These are phyloP conservation scores for Puccinia hordei DNA, from an alignment of 1,284 basidiomycete species.

Conservation along the genomic window DNA sequence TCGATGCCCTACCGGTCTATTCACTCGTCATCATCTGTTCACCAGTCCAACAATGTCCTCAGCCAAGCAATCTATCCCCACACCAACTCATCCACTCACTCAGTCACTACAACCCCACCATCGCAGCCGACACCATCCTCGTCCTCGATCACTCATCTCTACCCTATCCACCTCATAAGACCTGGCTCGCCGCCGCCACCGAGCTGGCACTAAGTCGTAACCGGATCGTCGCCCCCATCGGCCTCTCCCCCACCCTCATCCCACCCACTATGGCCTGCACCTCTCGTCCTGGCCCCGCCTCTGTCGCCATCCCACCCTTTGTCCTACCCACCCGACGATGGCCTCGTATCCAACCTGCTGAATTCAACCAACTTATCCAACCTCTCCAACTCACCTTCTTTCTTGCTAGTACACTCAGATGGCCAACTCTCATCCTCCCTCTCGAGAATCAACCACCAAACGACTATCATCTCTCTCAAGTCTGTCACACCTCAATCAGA, in stretches of 20 bases:
- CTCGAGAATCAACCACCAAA: not conserved
- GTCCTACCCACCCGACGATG: conserved; percentile 11
- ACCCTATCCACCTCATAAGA: not conserved
- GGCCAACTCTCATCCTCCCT: not conserved
- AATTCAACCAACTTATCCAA: not conserved
- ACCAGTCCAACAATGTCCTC: not conserved
- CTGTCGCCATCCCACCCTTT: conserved; percentile 8
- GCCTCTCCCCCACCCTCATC: not conserved
- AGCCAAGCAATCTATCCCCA: not conserved
- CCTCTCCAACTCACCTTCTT: conserved; percentile 10
- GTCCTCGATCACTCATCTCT: conserved; percentile 1
- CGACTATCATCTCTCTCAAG: conserved; percentile 12
- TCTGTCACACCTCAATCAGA: not conserved
- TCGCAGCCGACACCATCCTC: conserved; percentile 4
- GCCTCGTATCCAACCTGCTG: not conserved
- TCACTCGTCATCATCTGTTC: conserved; percentile 12
- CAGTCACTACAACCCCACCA: not conserved
- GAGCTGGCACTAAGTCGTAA: not conserved
- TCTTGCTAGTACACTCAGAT: not conserved
- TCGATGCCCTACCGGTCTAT: not conserved
- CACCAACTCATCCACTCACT: not conserved
- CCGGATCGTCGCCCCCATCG: conserved; percentile 10
- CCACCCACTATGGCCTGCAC: conserved; percentile 5
- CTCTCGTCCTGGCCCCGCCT: not conserved
- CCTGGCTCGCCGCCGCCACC: conserved; percentile 12